Percentiles rank a stretch among this genome's conserved stretches.
phyloP scores from a whole-genome alignment of 805 yeast genomes.

The Saccharomycopsis fibuligera region DNA sequence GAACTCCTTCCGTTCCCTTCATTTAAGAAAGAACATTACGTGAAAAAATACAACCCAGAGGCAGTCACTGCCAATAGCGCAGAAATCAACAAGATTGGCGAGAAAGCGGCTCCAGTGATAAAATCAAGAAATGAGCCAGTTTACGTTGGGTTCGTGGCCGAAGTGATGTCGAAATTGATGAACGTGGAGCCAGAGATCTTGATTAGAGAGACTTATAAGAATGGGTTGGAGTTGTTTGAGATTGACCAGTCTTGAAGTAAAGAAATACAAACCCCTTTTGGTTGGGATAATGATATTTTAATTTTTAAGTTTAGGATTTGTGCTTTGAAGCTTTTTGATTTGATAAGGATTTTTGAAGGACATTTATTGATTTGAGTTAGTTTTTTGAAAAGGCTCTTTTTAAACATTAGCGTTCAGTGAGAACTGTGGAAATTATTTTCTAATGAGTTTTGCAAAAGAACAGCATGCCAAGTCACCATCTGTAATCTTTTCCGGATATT shows the following conservation, averaged over 20 bases:
- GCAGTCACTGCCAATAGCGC: slow-evolving; percentile 17
- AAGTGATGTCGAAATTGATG: slow-evolving; percentile 50
- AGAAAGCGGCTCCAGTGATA: slow-evolving; percentile 39
- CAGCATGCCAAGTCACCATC: too few relatives aligned
- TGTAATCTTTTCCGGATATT: too few relatives aligned
- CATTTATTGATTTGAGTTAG: neutral
- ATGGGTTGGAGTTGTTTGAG: slow-evolving; percentile 42
- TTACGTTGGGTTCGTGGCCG: slow-evolving; percentile 72
- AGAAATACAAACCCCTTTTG: too few relatives aligned
- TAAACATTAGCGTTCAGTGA: too few relatives aligned
- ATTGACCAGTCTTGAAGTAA: slow-evolving; percentile 24
- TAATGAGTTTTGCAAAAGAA: too few relatives aligned
- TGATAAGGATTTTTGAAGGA: too few relatives aligned
- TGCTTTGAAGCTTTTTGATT: too few relatives aligned
- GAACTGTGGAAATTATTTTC: too few relatives aligned
- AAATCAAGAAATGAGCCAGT: slow-evolving; percentile 93
- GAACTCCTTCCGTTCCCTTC: slow-evolving; percentile 54
- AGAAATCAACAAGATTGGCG: neutral
- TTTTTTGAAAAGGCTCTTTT: too few relatives aligned
- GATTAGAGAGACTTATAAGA: slow-evolving; percentile 44
- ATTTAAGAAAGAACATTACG: slow-evolving; percentile 53
- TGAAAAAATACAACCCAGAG: slow-evolving; percentile 24
- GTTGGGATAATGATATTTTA: too few relatives aligned
- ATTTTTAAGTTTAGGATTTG: too few relatives aligned
- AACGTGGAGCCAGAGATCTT: slow-evolving; percentile 37